Evolutionary conservation across 176 grass and related monocot genomes (phyloP), one percentile per base, ranked within the genome.

Genomic region (Avena eriantha): DNA sequence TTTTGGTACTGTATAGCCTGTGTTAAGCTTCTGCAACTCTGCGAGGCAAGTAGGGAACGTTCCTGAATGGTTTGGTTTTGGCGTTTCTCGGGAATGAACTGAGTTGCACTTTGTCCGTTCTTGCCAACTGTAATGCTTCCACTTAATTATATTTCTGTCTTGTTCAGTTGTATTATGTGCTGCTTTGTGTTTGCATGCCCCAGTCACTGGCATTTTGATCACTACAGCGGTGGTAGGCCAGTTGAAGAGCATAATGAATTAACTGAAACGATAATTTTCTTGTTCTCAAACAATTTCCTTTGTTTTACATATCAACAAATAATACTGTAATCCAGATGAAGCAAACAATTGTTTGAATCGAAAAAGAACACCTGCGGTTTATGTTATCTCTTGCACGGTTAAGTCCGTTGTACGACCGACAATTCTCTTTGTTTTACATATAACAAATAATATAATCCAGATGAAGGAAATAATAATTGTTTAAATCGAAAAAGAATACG

Each of bases 1-100:
- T 90, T 76, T 91, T 69, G 86, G 78, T 79, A 85, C 78, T 77
- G 86, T 91, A 82, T 88, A 91, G 71, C 71, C 70, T 53, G 33
- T 82, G 70, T 72, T 21, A 15, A 55, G 58, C 82, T 21, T 88
- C 69, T 64, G 86, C 82, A 81, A 77, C 18, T 88, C 77, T 72
- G 82, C 82, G 76, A 82, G 61, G 77, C 51, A 54, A 49, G 53
- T 81, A 71, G 77, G 58, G n/a, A 23, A 24, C 54, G 54, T 84
- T 91, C 72, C 82, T 88, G 90, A 82, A 78, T 77, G 10, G 72
- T 91, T 78, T 91, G 90, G 82, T 88, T 71, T 77, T 82, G 43
- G 70, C 53, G 54, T 85, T 85, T 10, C 55, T 88, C 53, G 39
- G 86, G 86, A 88, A 53, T 91, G 71, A 15, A 46, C 51, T 54